These are phyloP conservation scores for Botrytis squamosa DNA, from an alignment of 2,329 filamentous ascomycete species.

Conservation along the genomic window DNA sequence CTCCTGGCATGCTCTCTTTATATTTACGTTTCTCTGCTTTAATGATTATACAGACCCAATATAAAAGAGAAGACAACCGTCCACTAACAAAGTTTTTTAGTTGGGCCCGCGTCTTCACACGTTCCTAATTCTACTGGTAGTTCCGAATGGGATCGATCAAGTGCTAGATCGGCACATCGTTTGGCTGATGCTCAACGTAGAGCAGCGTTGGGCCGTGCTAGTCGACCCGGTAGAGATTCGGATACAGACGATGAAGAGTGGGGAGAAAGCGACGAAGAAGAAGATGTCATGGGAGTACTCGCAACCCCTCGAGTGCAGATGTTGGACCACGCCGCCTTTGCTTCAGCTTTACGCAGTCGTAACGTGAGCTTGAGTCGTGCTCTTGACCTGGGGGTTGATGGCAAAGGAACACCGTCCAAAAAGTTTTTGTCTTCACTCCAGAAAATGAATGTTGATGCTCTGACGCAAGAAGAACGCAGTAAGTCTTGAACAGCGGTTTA, in stretches of 20 bases:
- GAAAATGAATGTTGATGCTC: conserved; percentile 32
- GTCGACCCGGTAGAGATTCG: background rate
- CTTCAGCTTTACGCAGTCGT: conserved; percentile 30
- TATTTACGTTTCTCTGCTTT: background rate
- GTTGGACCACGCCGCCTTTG: background rate
- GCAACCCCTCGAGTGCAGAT: background rate
- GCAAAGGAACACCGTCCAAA: conserved; percentile 36
- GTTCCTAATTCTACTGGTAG: background rate
- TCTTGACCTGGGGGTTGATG: background rate
- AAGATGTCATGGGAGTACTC: background rate
- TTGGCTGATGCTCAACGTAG: background rate
- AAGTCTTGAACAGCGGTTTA: conserved; percentile 25
- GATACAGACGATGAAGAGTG: background rate
- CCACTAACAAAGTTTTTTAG: background rate
- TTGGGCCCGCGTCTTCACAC: background rate
- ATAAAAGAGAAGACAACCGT: background rate
- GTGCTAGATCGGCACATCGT: conserved; percentile 1
- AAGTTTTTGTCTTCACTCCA: conserved; percentile 36
- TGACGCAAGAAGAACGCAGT: conserved; percentile 35
- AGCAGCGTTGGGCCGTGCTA: background rate
- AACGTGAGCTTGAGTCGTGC: background rate
- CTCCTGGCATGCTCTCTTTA: background rate
- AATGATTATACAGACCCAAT: background rate
- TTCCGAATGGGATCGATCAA: conserved; percentile 1
- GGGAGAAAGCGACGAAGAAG: background rate